phyloP scores from a whole-genome alignment of 805 yeast genomes.

The Zygosaccharomyces gambellarensis region DNA sequence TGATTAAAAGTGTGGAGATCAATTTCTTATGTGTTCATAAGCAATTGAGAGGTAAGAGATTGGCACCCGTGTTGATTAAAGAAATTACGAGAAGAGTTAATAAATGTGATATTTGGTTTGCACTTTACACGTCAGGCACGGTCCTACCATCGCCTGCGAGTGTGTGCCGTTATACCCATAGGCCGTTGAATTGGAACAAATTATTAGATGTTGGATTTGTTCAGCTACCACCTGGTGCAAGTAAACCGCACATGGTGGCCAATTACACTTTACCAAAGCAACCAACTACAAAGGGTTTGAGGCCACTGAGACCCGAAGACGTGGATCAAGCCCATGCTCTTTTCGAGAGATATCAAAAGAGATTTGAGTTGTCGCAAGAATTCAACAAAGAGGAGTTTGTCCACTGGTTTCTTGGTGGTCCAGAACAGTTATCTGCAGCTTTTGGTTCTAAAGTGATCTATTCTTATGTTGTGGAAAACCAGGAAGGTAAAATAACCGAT shows the following conservation, averaged over 20 bases:
- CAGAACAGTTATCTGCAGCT: slow-evolving; percentile 23
- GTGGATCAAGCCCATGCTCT: slow-evolving; percentile 58
- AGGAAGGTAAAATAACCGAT: slow-evolving; percentile 65
- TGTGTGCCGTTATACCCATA: slow-evolving; percentile 84
- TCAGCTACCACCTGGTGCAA: slow-evolving; percentile 64
- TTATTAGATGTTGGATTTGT: slow-evolving; percentile 87
- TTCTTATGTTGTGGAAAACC: slow-evolving; percentile 67
- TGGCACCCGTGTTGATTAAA: slow-evolving; percentile 89
- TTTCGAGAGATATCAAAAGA: slow-evolving; percentile 55
- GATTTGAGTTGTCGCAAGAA: slow-evolving; percentile 68
- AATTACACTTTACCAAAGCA: slow-evolving; percentile 54
- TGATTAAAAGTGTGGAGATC: slow-evolving; percentile 71
- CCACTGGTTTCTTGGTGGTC: slow-evolving; percentile 76
- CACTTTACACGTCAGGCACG: slow-evolving; percentile 88
- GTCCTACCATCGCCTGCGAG: slow-evolving; percentile 90
- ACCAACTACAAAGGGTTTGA: slow-evolving; percentile 48
- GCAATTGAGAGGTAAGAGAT: slow-evolving; percentile 84
- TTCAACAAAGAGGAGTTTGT: slow-evolving; percentile 54
- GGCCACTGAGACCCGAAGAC: slow-evolving; percentile 52
- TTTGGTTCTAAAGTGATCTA: slow-evolving; percentile 49
- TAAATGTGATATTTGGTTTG: slow-evolving; percentile 84
- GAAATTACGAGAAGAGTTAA: slow-evolving; percentile 94
- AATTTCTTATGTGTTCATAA: slow-evolving; percentile 94
- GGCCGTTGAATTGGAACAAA: slow-evolving; percentile 90
- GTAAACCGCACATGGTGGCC: slow-evolving; percentile 68